Evolutionary conservation across 768 basidiomycete genomes (phyloP).

Genomic region (Boletus rex-veris): DNA sequence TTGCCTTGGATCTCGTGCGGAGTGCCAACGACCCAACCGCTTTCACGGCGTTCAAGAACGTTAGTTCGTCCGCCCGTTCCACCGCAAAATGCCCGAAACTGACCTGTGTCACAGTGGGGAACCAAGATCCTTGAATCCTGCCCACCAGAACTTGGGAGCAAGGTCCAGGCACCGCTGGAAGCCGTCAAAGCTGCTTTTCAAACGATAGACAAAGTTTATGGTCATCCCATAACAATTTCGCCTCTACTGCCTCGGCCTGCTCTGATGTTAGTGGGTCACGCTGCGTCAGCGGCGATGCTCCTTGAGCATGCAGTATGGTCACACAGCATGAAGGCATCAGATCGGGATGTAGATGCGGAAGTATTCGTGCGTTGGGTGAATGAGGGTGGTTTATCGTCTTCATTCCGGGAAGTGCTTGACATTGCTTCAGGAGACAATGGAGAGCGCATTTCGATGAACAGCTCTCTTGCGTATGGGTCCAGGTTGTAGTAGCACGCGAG

Average conservation of each 20-base stretch:
- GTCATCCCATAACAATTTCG: slow-evolving; percentile 32
- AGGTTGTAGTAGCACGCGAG: neutral
- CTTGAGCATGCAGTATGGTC: slow-evolving; percentile 73
- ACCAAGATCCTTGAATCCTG: slow-evolving; percentile 40
- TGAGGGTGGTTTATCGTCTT: slow-evolving; percentile 33
- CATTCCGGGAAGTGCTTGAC: slow-evolving; percentile 23
- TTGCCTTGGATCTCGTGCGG: slow-evolving; percentile 63
- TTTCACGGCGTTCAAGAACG: slow-evolving; percentile 47
- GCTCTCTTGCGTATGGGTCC: slow-evolving; percentile 12
- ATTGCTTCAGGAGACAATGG: neutral
- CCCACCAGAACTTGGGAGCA: slow-evolving; percentile 32
- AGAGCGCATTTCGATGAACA: slow-evolving; percentile 16
- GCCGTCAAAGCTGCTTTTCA: slow-evolving; percentile 39
- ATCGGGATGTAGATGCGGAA: slow-evolving; percentile 44
- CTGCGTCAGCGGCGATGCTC: slow-evolving; percentile 53
- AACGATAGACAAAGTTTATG: slow-evolving; percentile 40
- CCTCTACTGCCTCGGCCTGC: slow-evolving; percentile 54
- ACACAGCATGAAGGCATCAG: slow-evolving; percentile 24
- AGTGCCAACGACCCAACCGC: slow-evolving; percentile 45
- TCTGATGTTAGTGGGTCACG: slow-evolving; percentile 54
- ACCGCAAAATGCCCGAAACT: neutral
- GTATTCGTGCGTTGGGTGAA: slow-evolving; percentile 53
- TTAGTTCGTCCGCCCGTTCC: slow-evolving; percentile 29
- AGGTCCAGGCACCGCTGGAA: slow-evolving; percentile 29
- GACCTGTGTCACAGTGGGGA: slow-evolving; percentile 47